Evolutionary conservation across 2,329 filamentous ascomycete species (phyloP), one percentile per base, ranked within the genome.

Genomic region (Colletotrichum sp.): DNA sequence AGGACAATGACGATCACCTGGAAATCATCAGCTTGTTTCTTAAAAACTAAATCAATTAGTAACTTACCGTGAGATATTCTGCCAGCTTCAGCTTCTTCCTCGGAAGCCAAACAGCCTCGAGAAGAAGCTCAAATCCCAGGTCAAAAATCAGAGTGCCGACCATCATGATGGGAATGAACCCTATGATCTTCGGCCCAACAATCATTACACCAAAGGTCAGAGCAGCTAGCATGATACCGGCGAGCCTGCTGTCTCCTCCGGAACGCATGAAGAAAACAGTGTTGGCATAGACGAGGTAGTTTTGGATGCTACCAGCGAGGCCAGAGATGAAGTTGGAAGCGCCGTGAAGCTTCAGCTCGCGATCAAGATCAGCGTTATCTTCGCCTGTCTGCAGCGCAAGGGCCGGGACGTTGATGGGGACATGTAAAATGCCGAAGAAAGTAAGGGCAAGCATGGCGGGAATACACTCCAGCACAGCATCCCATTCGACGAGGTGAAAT

Each of bases 271-370:
- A 98, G 72, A 99, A 92, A n/a, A 98, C 91, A 77, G 96, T 98
- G 83, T 99, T 99, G 74, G 96, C 96, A 81, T 98, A 99, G 1
- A 99, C 97, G 3, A 99, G 90, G 81, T 99, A 99, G 83, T 99
- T 99, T 84, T 97, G 90, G 75, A 99, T 97, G 81, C 96, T 98
- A 15, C 97, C 97, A 15, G 92, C 88, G 77, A 93, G 91, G 4
- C 97, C 97, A 10, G 96, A 98, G 13, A 98, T 80, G 21, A 96
- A 94, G 84, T 99, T 99, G 2, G 96, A 98, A 79, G 97, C 91
- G 3, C 97, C 97, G 81, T 99, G 97, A 58, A 98, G 93, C 81
- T 96, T 95, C 26, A 99, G 89, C 83, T 99, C 97, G 77, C 94
- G 92, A 82, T 99, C 95, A 65, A 99, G 91, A 82, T 97, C 93